Evolutionary conservation across 192 early-diverging fungal genomes (phyloP).

Genomic region (Dissophora globulifera): DNA sequence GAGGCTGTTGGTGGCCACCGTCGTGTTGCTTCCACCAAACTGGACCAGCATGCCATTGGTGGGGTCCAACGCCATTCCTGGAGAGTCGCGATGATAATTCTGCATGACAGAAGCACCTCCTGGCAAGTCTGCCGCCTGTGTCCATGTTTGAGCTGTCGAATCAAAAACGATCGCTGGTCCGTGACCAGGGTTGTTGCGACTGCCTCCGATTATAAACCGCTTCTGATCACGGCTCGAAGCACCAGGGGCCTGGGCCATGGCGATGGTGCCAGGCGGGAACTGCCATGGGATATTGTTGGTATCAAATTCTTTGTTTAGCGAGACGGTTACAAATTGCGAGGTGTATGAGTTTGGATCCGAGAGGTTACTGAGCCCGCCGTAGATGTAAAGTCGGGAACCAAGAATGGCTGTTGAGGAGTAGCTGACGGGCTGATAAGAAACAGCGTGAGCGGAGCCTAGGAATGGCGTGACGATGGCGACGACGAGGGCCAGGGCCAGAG

Average conservation of each 20-base stretch:
- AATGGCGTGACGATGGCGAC: neutral
- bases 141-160: constrained; percentile 3
- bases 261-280: constrained; percentile 17
- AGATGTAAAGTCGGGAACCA: constrained; percentile 21
- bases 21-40: constrained; percentile 34
- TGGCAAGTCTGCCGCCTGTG: constrained; percentile 12
- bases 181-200: constrained; percentile 21
- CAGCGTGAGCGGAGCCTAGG: neutral
- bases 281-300: constrained; percentile 25
- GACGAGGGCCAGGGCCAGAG: neutral
- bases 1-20: constrained; percentile 15
- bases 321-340: constrained; percentile 28
- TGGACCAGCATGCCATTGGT: constrained; percentile 12
- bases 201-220: constrained; percentile 31
- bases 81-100: constrained; percentile 14
- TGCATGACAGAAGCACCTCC: constrained; percentile 3
- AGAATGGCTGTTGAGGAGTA: constrained; percentile 34
- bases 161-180: constrained; percentile 27
- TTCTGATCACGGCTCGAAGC: constrained; percentile 6
- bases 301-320: constrained; percentile 13
- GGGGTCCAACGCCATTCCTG: constrained; percentile 22
- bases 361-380: constrained; percentile 26
- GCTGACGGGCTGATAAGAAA: constrained; percentile 12
- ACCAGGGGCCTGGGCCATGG: constrained; percentile 25
- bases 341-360: constrained; percentile 3